Conservation (phyloP, 495 filamentous ascomycete genomes). For the Parathielavia appendiculata region DNA sequence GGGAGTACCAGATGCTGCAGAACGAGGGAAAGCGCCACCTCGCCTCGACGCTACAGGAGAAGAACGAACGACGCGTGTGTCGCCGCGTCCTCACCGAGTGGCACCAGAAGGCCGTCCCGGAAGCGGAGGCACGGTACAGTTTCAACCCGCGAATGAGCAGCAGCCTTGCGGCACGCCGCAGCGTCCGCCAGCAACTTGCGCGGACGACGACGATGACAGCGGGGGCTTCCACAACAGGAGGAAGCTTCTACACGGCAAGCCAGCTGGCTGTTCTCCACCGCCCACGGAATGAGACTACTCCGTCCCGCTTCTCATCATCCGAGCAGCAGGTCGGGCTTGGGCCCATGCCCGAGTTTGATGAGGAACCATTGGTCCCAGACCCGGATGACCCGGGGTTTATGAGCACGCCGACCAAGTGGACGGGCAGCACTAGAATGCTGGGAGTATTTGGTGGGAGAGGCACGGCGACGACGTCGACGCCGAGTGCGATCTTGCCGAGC, state of each 20-base stretch:
- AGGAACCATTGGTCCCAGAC: slow-evolving; percentile 17
- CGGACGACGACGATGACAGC: slow-evolving; percentile 2
- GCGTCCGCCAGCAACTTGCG: slow-evolving; percentile 15
- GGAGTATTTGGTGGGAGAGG: background rate
- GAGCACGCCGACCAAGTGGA: slow-evolving; percentile 33
- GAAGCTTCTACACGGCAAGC: slow-evolving; percentile 11
- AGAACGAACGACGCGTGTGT: slow-evolving; percentile 22
- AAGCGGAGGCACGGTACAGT: slow-evolving; percentile 6
- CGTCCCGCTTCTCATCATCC: too few relatives aligned
- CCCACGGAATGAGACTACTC: background rate
- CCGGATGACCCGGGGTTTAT: slow-evolving; percentile 27
- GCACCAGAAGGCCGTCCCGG: slow-evolving; percentile 23
- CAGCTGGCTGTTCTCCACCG: slow-evolving; percentile 10
- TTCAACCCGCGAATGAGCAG: slow-evolving; percentile 20
- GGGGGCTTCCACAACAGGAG: background rate
- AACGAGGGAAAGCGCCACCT: slow-evolving; percentile 18
- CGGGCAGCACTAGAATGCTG: slow-evolving; percentile 17
- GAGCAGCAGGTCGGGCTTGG: slow-evolving; percentile 6
- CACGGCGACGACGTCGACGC: slow-evolving; percentile 23
- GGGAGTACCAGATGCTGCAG: slow-evolving; percentile 33
- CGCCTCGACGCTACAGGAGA: slow-evolving; percentile 21
- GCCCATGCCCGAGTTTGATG: slow-evolving; percentile 32
- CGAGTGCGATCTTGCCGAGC: slow-evolving; percentile 28
- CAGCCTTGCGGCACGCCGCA: slow-evolving; percentile 21
- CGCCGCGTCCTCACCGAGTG: slow-evolving; percentile 26